Evolutionary conservation across 73 alveolate species (phyloP), one percentile per base, ranked within the genome.

Genomic region (Blepharisma stoltei): DNA sequence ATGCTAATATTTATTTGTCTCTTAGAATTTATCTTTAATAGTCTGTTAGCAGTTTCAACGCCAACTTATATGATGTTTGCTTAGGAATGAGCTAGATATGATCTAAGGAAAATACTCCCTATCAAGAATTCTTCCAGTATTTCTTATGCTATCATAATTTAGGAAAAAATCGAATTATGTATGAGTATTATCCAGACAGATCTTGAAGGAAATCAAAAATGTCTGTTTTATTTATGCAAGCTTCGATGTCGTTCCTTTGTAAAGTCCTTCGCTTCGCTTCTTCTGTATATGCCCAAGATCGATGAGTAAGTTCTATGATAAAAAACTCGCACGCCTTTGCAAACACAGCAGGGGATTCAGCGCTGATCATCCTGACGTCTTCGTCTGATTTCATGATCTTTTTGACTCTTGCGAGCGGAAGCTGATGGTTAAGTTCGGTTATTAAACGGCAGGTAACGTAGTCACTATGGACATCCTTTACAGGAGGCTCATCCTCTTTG

Each of bases 301-400:
- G 84, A 81, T 86, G 94, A 50, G 99, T 97, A 88, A 96, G 77
- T 81, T 96, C 99, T 14, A 95, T 89, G 65, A 96, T 96, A 79
- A 96, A 96, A 88, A 96, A 86, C 85, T 96, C 99, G 83, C 99
- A 96, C 9, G 99, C 99, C 78, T 96, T 96, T n/a, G 99, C 97
- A 87, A 96, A 95, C 60, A 96, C 82, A 45, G 92, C 93, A 18
- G 99, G 99, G 9, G 99, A 92, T 69, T 69, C 80, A 27, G 73
- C 71, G 68, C 41, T 18, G 37, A 38, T 37, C 73, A 69, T 44
- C 32, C 23, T 69, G 37, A 69, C 80, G 23, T 69, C 80, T 44
- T 69, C 80, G 23, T 69, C 80, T 14, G 68, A 8, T 88, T 96
- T 96, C 99, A 96, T 95, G 71, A 96, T 96, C 86, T 93, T 93